Base-by-base conservation (phyloP, 768 basidiomycete species). In the Psilocybe tampanensis region DNA sequence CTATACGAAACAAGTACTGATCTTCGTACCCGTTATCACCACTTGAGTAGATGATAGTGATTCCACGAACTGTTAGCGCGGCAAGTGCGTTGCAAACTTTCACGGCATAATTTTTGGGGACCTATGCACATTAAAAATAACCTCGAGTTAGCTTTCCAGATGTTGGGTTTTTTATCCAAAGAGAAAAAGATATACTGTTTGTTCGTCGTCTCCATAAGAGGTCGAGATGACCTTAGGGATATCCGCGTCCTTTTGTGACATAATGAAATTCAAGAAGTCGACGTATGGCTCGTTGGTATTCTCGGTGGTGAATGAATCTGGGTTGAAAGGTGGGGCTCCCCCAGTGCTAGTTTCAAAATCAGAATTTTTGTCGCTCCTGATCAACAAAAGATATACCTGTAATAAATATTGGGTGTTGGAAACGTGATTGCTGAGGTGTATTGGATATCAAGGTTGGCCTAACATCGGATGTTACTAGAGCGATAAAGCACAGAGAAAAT, bases 371-470 rank as follows among this genome's bases (percentile, higher is more conserved):
- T 39, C 21, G 26, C 26, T 26, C 21, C 36, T 47, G 65, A 52
- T 26, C 55, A 66, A 47, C 67, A 62, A 58, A 47, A 26, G 22
- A 54, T 43, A 60, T 63, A 78, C 80, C 80, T 83, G 70, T 81
- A 85, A 64, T 84, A 88, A 22, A 75, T 80, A 60, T 82, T 84
- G 19, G 83, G 84, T 1, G 84, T 88, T 0, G 86, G 87, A 66
- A 72, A 79, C 6, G 80, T 77, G 62, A 91, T 83, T 11, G 75
- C 82, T 52, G 72, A 74, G 12, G 79, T 77, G 56, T 88, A 90
- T 69, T 90, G 81, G 19, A 90, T 81, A 66, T 92, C 90, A 3
- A 92, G 80, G 64, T 86, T 78, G 23, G 88, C 86, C 75, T 90
- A 42, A 11, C 36, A n/a, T 12, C 13, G 21, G 7, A 32, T 7